These are phyloP conservation scores for Lanmaoa pseudosensibilis DNA, from an alignment of 768 basidiomycete genomes.

Conservation along the genomic window DNA sequence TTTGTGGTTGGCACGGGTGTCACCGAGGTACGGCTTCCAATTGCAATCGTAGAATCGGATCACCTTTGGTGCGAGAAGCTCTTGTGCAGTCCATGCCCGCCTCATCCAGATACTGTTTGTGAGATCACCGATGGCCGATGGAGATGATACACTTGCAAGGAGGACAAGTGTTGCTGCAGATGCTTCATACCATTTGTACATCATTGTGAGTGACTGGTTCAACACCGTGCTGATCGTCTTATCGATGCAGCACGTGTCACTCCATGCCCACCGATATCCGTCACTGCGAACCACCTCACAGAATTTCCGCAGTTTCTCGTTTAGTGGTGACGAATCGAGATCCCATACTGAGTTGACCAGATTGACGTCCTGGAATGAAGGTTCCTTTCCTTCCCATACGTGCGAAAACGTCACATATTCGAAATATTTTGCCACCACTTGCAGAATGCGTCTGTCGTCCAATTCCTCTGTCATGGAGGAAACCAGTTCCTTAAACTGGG, in stretches of 20 bases:
- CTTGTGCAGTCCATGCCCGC: conserved; percentile 15
- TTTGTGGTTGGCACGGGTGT: not conserved
- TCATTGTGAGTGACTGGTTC: conserved; percentile 6
- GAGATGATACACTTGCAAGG: not conserved
- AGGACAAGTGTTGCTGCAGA: not conserved
- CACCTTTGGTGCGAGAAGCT: conserved; percentile 11
- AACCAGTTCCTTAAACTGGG: not conserved
- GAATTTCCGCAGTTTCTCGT: conserved; percentile 9
- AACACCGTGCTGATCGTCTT: conserved; percentile 6
- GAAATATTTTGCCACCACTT: conserved; percentile 5
- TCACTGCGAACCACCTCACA: conserved; percentile 4
- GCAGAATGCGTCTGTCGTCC: conserved; percentile 1
- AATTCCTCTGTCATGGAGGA: conserved; percentile 5
- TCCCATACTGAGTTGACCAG: not conserved
- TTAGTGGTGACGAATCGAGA: not conserved
- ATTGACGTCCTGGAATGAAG: conserved; percentile 4
- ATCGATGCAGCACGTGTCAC: conserved; percentile 13
- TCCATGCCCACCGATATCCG: conserved; percentile 15
- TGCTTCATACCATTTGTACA: too few relatives aligned
- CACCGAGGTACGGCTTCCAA: conserved; percentile 11
- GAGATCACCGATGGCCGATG: not conserved
- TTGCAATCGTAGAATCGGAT: conserved; percentile 8
- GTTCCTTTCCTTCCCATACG: conserved; percentile 11
- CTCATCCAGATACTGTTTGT: conserved; percentile 4
- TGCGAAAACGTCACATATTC: conserved; percentile 15